A percentile compares a stretch with the other conserved stretches of the same genome.
These are phyloP conservation scores for Chamaecrista fasciculata DNA, from an alignment of 306 rosid genomes.

Conservation along the genomic window DNA sequence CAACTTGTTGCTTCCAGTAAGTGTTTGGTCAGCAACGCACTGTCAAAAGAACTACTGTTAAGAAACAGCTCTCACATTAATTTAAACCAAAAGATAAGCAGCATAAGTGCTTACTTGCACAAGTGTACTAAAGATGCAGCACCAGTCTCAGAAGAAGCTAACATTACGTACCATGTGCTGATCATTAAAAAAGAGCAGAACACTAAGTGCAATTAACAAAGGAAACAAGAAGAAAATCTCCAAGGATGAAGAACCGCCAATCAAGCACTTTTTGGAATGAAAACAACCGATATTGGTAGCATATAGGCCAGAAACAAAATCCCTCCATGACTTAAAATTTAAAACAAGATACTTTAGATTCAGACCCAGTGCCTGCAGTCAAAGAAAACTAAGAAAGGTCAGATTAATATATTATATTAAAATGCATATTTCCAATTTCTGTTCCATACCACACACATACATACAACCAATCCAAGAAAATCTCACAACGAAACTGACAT, in stretches of 20 bases:
- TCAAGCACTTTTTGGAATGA: conserved; percentile 98
- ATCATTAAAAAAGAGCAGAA: conserved; percentile 63
- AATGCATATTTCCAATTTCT: not conserved
- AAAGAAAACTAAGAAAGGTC: conserved; percentile 2
- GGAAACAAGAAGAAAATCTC: conserved; percentile 93
- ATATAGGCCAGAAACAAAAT: conserved; percentile 63
- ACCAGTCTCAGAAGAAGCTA: conserved; percentile 71
- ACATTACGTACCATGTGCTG: conserved; percentile 82
- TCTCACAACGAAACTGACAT: not conserved
- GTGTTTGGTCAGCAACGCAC: conserved; percentile 80
- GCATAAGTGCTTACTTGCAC: conserved; percentile 51
- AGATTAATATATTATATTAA: not conserved
- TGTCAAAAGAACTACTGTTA: conserved; percentile 35
- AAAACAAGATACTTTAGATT: conserved; percentile 46
- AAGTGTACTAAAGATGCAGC: conserved; percentile 84
- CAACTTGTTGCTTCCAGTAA: conserved; percentile 45
- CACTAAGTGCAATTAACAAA: conserved; percentile 97
- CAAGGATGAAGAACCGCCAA: conserved; percentile 90
- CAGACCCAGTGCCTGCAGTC: conserved; percentile 52
- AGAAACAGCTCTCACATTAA: conserved; percentile 8
- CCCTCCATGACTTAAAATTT: conserved; percentile 73
- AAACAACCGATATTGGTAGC: conserved; percentile 72
- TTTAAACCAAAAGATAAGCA: not conserved
- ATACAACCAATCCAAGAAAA: not conserved
- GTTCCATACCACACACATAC: not conserved